Evolutionary conservation across 2,329 filamentous ascomycete genomes (phyloP).

Genomic region (Phyllosticta citriasiana): DNA sequence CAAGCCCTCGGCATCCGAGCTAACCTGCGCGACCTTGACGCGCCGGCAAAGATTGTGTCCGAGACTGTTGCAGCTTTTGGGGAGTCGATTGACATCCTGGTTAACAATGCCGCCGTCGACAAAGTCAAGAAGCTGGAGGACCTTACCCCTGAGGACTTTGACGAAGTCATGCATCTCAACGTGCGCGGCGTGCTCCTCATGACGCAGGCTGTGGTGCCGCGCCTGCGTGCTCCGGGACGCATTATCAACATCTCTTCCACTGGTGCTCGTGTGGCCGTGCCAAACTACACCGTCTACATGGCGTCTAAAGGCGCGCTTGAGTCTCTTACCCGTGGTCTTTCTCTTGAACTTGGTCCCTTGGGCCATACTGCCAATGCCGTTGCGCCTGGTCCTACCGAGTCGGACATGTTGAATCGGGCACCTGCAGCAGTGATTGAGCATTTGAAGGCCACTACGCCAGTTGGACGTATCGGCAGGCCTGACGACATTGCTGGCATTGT

Average conservation of each 20-base stretch:
- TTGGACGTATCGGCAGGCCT: constrained; percentile 41
- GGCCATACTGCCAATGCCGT: constrained; percentile 54
- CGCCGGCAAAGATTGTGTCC: constrained; percentile 28
- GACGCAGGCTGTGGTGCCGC: constrained; percentile 42
- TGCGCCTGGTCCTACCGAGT: constrained; percentile 49
- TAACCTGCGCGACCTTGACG: constrained; percentile 27
- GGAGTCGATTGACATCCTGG: constrained; percentile 31
- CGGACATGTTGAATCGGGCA: constrained; percentile 47
- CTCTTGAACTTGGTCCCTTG: constrained; percentile 45
- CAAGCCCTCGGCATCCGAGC: constrained; percentile 29
- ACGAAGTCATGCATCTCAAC: constrained; percentile 47
- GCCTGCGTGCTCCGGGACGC: constrained; percentile 38
- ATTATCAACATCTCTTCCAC: constrained; percentile 53
- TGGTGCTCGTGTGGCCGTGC: constrained; percentile 38
- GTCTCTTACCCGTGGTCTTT: constrained; percentile 49
- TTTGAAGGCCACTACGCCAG: constrained; percentile 42
- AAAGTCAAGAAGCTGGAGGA: constrained; percentile 21
- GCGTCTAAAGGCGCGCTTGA: constrained; percentile 52
- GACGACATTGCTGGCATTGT: constrained; percentile 49
- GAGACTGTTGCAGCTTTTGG: constrained; percentile 29
- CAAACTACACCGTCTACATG: constrained; percentile 41
- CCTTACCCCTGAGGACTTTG: constrained; percentile 42
- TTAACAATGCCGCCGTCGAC: constrained; percentile 33
- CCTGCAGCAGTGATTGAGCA: constrained; percentile 39
- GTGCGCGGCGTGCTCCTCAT: constrained; percentile 46